Conservation (phyloP, 2,329 filamentous ascomycete genomes). For the Ophiosphaerella herpotricha region DNA sequence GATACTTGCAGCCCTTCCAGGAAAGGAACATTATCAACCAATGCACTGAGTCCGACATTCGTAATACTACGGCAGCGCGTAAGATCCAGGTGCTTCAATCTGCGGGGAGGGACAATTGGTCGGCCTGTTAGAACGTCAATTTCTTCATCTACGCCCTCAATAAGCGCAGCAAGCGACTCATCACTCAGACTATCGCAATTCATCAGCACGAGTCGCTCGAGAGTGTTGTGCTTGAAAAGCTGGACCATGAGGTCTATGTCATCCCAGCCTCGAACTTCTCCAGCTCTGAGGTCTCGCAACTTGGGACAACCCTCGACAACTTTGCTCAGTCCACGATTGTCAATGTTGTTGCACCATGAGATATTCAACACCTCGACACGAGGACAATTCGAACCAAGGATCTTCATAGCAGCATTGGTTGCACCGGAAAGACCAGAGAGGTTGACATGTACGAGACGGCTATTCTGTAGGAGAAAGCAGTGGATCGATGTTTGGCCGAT, state of each 20-base stretch:
- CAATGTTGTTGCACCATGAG: constrained; percentile 89
- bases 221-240: constrained; percentile 77
- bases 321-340: constrained; percentile 73
- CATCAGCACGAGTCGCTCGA: constrained; percentile 81
- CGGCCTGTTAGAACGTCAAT: constrained; percentile 79
- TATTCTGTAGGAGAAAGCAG: constrained; percentile 78
- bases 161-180: constrained; percentile 70
- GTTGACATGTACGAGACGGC: constrained; percentile 80
- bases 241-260: constrained; percentile 71
- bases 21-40: constrained; percentile 76
- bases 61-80: constrained; percentile 78
- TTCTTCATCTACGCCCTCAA: constrained; percentile 76
- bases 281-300: constrained; percentile 78
- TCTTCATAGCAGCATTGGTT: constrained; percentile 83
- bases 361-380: constrained; percentile 85
- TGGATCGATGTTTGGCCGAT: constrained; percentile 81
- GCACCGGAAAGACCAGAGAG: constrained; percentile 79
- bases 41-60: constrained; percentile 68
- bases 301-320: constrained; percentile 74
- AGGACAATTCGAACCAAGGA: constrained; percentile 79
- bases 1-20: constrained; percentile 84
- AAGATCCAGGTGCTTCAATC: constrained; percentile 81
- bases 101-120: constrained; percentile 76
- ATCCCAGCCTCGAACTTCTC: constrained; percentile 81
- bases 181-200: constrained; percentile 81